phyloP scores from a whole-genome alignment of 2,329 filamentous ascomycete genomes.

The Colletotrichum destructivum region DNA sequence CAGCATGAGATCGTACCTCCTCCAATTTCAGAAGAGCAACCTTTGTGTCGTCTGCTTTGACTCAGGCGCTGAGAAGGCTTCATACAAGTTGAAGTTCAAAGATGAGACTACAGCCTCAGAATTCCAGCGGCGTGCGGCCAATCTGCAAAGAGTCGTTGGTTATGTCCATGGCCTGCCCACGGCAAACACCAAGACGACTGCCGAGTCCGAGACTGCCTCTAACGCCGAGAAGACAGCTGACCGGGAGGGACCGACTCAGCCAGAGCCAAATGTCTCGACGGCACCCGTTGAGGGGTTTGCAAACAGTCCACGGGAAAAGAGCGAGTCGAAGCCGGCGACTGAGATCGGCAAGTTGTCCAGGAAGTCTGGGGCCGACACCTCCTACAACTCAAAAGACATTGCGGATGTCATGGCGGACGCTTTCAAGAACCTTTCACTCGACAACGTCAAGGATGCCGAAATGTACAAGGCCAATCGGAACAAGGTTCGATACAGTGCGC shows the following conservation, averaged over 20 bases:
- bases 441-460: slow-evolving; percentile 22
- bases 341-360: background rate
- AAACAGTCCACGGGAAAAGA: background rate
- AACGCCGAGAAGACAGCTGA: background rate
- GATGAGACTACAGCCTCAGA: background rate
- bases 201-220: background rate
- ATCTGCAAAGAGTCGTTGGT: slow-evolving; percentile 2
- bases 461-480: slow-evolving; percentile 29
- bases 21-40: background rate
- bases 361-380: background rate
- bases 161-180: slow-evolving; percentile 1
- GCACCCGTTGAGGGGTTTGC: background rate
- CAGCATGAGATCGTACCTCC: slow-evolving; percentile 2
- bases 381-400: background rate
- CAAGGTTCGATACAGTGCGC: slow-evolving; percentile 21
- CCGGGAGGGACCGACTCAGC: background rate
- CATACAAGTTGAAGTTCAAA: background rate
- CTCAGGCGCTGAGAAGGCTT: background rate
- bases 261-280: background rate
- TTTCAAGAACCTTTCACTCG: slow-evolving; percentile 24
- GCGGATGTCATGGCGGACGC: slow-evolving; percentile 13
- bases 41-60: background rate
- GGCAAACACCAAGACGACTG: background rate
- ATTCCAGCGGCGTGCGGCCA: background rate
- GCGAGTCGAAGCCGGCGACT: background rate